Base-by-base conservation (phyloP, 2,329 filamentous ascomycete species). In the Fusarium guadeloupense region DNA sequence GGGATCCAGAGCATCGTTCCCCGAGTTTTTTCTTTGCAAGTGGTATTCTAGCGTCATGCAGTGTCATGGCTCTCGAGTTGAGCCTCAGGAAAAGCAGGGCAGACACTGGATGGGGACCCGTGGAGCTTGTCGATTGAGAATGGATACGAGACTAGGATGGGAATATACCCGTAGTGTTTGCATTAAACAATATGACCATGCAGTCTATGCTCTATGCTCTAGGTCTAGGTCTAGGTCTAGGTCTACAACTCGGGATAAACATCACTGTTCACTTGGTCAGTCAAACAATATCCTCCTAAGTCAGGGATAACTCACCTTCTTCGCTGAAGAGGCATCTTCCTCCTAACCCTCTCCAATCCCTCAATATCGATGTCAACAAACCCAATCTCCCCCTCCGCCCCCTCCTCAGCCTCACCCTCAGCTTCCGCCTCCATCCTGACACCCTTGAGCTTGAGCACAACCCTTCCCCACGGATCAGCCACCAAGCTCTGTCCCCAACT, bases 401-500 rank as follows among this genome's bases (percentile, higher is more conserved):
- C 75, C n/a, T 80, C 78, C 52, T 69, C 67, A 2, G 66, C 62
- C 12, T 52, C 62, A 8, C 66, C 66, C 48, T 67, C 59, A 3
- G 55, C 52, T 8, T 62, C 48, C 54, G 55, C 52, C 9, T 62
- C 48, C 54, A 57, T 77, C 33, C 59, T 79, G n/a, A 81, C 81
- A 1, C 86, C 88, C 34, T 81, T 82, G 71, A 89, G 81, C 70
- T 89, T 82, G 4, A 88, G 83, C 34, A 92, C 72, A 1, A 97
- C 83, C 52, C 85, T 83, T 0, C 94, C 94, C 92, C 93, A 97
- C 0, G 94, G 93, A 73, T 91, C 89, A 21, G 97, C 83, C 40
- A 96, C 89, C 79, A 96, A 86, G 67, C 90, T 91, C 72, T 92
- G 89, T 0, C 94, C 94, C 76, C 95, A 97, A 75, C 91, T 96